Percentiles rank a stretch among this genome's conserved stretches.
Conservation (phyloP, 495 filamentous ascomycete genomes). For the Friedmanniomyces endolithicus region DNA sequence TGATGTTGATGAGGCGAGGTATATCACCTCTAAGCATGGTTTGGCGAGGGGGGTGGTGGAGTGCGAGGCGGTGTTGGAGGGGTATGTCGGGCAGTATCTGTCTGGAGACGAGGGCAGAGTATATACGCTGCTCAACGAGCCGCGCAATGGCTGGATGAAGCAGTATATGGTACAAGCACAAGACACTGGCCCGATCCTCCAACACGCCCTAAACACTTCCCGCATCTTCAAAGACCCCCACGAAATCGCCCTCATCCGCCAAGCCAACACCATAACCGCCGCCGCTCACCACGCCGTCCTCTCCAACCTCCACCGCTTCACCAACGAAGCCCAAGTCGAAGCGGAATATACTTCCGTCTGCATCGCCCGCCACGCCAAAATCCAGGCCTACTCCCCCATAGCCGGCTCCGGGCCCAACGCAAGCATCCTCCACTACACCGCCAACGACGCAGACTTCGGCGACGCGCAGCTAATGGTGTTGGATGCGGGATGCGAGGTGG, state of each 20-base stretch:
- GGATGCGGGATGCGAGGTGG: slow-evolving; percentile 76
- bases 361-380: slow-evolving; percentile 53
- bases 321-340: slow-evolving; percentile 74
- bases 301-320: slow-evolving; percentile 41
- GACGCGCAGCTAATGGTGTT: slow-evolving; percentile 61
- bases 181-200: background rate
- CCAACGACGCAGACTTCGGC: slow-evolving; percentile 58
- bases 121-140: background rate
- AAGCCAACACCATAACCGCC: slow-evolving; percentile 64
- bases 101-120: background rate
- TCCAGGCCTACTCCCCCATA: slow-evolving; percentile 80
- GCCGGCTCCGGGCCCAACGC: slow-evolving; percentile 68
- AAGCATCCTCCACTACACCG: slow-evolving; percentile 71
- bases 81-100: background rate
- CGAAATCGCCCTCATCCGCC: slow-evolving; percentile 65
- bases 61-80: slow-evolving; percentile 27
- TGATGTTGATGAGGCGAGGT: slow-evolving; percentile 8
- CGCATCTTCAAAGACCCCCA: slow-evolving; percentile 68
- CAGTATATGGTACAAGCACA: background rate
- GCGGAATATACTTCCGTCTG: slow-evolving; percentile 61
- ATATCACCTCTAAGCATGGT: background rate
- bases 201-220: slow-evolving; percentile 48
- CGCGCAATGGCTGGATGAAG: background rate
- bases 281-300: slow-evolving; percentile 62
- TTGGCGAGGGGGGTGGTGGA: slow-evolving; percentile 19